phyloP scores from a whole-genome alignment of 192 early-diverging fungal species.

The Thamnidium elegans region DNA sequence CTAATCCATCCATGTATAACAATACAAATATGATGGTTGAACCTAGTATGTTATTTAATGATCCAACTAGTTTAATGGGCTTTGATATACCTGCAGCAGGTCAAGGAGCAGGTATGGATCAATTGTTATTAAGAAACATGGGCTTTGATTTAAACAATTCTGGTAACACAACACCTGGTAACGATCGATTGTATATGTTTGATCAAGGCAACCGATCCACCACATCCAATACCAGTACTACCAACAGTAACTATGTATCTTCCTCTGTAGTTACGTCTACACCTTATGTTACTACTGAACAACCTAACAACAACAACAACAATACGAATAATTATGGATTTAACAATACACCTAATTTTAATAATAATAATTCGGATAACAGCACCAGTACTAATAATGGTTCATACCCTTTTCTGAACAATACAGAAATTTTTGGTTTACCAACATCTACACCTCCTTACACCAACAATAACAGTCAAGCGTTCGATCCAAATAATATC shows the following conservation, averaged over 20 bases:
- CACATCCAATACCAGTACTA: background rate
- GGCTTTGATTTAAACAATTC: constrained; percentile 18
- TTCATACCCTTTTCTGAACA: constrained; percentile 10
- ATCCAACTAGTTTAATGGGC: constrained; percentile 10
- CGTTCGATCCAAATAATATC: constrained; percentile 7
- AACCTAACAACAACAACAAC: constrained; percentile 9
- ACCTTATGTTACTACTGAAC: background rate
- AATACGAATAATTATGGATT: background rate
- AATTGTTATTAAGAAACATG: constrained; percentile 21
- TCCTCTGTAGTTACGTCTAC: background rate
- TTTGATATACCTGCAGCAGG: constrained; percentile 2
- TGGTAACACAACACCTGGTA: background rate
- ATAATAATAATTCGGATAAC: background rate
- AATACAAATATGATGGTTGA: constrained; percentile 23
- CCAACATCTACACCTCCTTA: constrained; percentile 6
- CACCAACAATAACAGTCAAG: background rate
- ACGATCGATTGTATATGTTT: background rate
- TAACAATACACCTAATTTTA: background rate
- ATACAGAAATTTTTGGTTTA: background rate
- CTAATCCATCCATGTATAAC: constrained; percentile 9
- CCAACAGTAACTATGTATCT: background rate
- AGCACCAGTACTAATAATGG: constrained; percentile 16
- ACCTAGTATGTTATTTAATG: constrained; percentile 25
- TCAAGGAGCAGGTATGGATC: constrained; percentile 1
- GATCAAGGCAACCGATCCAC: background rate